phyloP scores from a whole-genome alignment of 2,329 filamentous ascomycete genomes.

The Mariannaea sp. region DNA sequence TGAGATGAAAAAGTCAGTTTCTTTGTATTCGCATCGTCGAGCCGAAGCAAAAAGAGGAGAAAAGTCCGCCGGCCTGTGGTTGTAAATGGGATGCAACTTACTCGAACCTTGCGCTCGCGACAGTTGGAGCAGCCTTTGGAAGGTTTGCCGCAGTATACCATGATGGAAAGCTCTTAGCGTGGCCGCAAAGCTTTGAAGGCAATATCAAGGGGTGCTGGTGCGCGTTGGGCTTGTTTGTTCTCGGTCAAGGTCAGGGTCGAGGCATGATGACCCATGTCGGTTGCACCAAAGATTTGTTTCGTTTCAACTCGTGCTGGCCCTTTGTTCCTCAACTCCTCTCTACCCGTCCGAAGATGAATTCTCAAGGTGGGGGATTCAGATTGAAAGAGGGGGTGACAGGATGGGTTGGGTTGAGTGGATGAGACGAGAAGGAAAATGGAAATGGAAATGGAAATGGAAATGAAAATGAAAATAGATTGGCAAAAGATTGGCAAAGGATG shows the following conservation, averaged over 20 bases:
- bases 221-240: conserved; percentile 16
- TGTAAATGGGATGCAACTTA: conserved; percentile 42
- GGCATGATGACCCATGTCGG: conserved; percentile 26
- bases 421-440: not conserved
- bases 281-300: not conserved
- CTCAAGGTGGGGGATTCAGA: too few relatives aligned
- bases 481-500: too few relatives aligned
- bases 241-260: conserved; percentile 25
- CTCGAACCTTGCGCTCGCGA: conserved; percentile 60
- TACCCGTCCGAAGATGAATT: too few relatives aligned
- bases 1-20: conserved; percentile 14
- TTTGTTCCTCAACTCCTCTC: too few relatives aligned
- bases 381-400: too few relatives aligned
- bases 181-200: conserved; percentile 4
- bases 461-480: too few relatives aligned
- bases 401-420: too few relatives aligned
- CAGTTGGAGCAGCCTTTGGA: conserved; percentile 62
- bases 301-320: conserved; percentile 2
- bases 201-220: conserved; percentile 7
- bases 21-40: not conserved
- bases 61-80: not conserved
- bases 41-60: not conserved
- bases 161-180: conserved; percentile 34
- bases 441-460: not conserved
- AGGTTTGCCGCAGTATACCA: conserved; percentile 64